phyloP scores from a whole-genome alignment of 257 asterid genomes.

The Orobanche coerulescens region DNA sequence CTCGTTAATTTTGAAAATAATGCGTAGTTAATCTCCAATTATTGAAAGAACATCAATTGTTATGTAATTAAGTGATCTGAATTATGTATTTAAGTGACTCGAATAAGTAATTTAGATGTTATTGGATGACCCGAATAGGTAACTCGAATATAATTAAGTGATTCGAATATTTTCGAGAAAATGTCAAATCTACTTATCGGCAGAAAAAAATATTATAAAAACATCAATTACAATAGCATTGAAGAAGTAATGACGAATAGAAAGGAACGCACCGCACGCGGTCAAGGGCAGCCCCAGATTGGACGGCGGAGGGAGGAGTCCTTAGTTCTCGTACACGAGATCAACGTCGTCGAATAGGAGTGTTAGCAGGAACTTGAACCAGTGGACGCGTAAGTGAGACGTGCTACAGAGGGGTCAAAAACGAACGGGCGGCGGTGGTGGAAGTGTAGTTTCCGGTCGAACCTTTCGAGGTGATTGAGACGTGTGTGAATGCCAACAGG shows the following conservation, averaged over 20 bases:
- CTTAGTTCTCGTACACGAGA: constrained; percentile 58
- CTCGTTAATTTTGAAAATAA: no score
- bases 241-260: constrained; percentile 38
- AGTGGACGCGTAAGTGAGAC: constrained; percentile 77
- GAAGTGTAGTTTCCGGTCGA: constrained; percentile 38
- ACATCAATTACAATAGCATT: not conserved
- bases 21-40: no score
- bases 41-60: no score
- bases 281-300: constrained; percentile 75
- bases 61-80: no score
- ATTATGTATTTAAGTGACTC: no score
- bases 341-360: constrained; percentile 64
- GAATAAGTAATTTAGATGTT: no score
- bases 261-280: constrained; percentile 67
- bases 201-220: no score
- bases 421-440: constrained; percentile 18
- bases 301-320: constrained; percentile 63
- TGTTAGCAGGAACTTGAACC: constrained; percentile 65
- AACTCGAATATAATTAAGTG: no score
- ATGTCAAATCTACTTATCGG: no score
- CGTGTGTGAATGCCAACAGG: constrained; percentile 27
- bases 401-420: constrained; percentile 38
- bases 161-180: no score
- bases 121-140: no score
- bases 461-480: constrained; percentile 46